Evolutionary conservation across 345 rosid genomes (phyloP), one percentile per base, ranked within the genome.

Genomic region (Populus pruinosa): DNA sequence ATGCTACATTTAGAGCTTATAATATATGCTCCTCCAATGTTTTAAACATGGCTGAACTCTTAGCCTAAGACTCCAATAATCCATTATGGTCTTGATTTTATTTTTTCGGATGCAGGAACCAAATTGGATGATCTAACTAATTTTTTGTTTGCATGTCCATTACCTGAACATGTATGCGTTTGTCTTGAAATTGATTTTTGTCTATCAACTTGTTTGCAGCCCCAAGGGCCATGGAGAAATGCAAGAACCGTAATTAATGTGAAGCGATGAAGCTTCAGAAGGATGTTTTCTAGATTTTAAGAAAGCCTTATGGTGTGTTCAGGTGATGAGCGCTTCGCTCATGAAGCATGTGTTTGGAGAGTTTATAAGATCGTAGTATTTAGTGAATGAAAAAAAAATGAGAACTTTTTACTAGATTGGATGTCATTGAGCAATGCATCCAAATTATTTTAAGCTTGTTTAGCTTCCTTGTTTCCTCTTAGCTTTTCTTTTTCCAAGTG

Each of bases 211-310:
- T 77, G 38, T 55, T 73, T 81, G 76, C 91, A 86, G 91, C 91
- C 78, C 91, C 91, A 27, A 83, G 89, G 78, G 82, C 87, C 62
- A 73, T 77, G 84, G 89, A 83, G 82, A 88, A 88, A 80, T 86
- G 85, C 84, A 86, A 83, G 85, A 84, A 31, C 79, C 82, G 71
- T 25, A 69, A 70, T 67, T 84, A 80, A 80, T 0, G 25, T 38
- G 33, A 27, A 36, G 72, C 61, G 38, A 29, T 35, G 72, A 80
- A 71, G 64, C 80, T 76, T 63, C 16, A 29, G 64, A 9, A 78
- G 41, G 38, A 75, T 47, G 67, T 31, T 72, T 80, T 35, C 63
- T 76, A n/a, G 41, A 55, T n/a, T 66, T 71, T 11, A 59, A 43
- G 61, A 70, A 50, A 71, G 59, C 74, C 69, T 39, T 39, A 23